Conservation (phyloP, 2,329 filamentous ascomycete genomes). For the Bipolaris oryzae region DNA sequence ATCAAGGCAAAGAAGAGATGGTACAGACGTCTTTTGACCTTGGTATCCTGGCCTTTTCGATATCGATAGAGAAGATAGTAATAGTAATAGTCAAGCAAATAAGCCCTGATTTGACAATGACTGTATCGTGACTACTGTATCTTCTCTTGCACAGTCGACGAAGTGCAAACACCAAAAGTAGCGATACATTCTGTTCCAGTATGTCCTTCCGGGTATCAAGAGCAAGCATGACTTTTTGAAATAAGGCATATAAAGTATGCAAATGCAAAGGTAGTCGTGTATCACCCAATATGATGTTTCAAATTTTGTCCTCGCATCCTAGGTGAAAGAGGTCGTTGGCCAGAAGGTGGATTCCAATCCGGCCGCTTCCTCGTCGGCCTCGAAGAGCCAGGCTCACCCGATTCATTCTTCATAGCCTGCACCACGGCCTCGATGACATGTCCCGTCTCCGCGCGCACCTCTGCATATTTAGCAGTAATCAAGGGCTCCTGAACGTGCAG, state of each 20-base stretch:
- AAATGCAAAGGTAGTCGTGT: not conserved
- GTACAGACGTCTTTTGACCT: not conserved
- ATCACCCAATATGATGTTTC: not conserved
- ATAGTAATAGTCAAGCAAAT: not conserved
- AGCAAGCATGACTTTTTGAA: not conserved
- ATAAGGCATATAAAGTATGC: not conserved
- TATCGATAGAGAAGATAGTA: not conserved
- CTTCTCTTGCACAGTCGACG: not conserved
- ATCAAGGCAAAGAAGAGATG: not conserved
- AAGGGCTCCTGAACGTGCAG: conserved; percentile 30
- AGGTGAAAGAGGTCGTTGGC: not conserved
- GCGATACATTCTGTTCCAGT: not conserved
- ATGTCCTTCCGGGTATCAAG: not conserved
- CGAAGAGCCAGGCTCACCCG: not conserved
- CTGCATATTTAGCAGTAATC: conserved; percentile 36
- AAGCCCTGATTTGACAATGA: not conserved
- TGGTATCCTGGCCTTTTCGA: not conserved
- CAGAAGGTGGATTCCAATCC: not conserved
- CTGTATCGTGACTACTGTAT: not conserved
- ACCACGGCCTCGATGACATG: conserved; percentile 24
- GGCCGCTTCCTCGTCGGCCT: not conserved
- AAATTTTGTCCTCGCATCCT: not conserved
- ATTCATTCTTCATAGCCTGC: not conserved
- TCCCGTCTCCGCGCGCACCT: conserved; percentile 31
- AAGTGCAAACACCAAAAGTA: not conserved